Evolutionary conservation across 768 basidiomycete species (phyloP).

Genomic region (Suillus decipiens): DNA sequence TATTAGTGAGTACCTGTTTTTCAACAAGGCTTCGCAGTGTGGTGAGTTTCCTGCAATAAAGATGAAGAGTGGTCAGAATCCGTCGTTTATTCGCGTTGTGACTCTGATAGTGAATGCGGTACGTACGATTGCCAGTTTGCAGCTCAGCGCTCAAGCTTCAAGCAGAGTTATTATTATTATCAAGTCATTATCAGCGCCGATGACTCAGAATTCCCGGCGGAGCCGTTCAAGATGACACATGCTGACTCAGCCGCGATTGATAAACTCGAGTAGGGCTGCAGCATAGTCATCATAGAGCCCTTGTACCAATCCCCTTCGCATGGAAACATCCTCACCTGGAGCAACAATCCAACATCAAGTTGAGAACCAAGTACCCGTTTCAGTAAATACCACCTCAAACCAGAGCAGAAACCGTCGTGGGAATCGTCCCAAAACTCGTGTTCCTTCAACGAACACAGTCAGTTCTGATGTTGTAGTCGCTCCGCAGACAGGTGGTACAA

Average conservation of each 20-base stretch:
- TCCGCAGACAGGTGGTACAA: background rate
- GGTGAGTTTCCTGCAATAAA: background rate
- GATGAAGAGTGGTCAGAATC: too few relatives aligned
- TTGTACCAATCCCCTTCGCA: background rate
- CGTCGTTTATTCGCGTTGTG: background rate
- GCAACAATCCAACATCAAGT: background rate
- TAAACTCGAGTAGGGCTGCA: background rate
- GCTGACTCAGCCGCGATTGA: background rate
- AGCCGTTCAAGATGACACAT: background rate
- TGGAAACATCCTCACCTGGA: constrained; percentile 6
- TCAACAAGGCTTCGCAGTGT: background rate
- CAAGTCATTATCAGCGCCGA: too few relatives aligned
- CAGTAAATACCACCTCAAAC: background rate
- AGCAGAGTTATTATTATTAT: background rate
- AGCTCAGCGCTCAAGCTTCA: background rate
- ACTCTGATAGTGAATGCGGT: too few relatives aligned
- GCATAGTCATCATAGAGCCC: background rate
- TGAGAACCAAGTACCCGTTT: background rate
- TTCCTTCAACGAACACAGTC: background rate
- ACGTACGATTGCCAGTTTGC: too few relatives aligned
- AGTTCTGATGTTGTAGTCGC: background rate
- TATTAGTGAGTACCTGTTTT: background rate
- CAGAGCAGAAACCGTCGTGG: background rate
- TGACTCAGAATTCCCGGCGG: too few relatives aligned
- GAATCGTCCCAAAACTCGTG: background rate